Conservation (phyloP, 1,284 basidiomycete species). For the Moesziomyces aphidis region DNA sequence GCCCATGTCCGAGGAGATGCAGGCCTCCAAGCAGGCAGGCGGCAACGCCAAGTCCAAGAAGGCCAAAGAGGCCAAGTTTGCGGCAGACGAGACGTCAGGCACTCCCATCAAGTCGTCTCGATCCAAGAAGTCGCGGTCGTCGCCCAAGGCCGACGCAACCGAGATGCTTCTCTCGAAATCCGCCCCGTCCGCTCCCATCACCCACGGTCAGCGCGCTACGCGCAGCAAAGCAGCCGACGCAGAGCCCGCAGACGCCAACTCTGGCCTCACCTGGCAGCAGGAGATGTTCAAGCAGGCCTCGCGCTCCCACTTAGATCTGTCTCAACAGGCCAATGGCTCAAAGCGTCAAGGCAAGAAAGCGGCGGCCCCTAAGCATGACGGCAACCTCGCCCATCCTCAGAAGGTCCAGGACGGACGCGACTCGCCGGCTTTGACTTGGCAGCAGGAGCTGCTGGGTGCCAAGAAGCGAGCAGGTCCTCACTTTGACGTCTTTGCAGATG, state of each 20-base stretch:
- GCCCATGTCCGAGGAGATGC: constrained; percentile 40
- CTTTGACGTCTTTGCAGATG: constrained; percentile 59
- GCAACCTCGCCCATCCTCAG: constrained; percentile 43
- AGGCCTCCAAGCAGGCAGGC: constrained; percentile 28
- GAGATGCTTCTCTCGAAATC: constrained; percentile 49
- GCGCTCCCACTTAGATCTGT: constrained; percentile 23
- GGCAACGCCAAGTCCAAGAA: constrained; percentile 31
- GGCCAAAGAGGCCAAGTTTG: constrained; percentile 38
- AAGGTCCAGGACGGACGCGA: constrained; percentile 40
- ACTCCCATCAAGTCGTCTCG: constrained; percentile 34
- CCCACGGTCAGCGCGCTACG: constrained; percentile 14
- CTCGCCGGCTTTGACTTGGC: constrained; percentile 55
- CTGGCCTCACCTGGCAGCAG: constrained; percentile 56
- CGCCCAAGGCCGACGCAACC: constrained; percentile 32
- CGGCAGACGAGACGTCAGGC: constrained; percentile 20
- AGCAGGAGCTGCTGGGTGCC: constrained; percentile 52
- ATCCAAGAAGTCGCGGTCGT: constrained; percentile 35
- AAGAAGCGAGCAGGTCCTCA: constrained; percentile 52
- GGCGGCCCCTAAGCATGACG: constrained; percentile 37
- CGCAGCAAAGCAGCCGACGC: constrained; percentile 15
- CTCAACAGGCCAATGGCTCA: constrained; percentile 22
- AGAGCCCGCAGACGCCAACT: constrained; percentile 11
- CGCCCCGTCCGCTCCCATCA: constrained; percentile 30
- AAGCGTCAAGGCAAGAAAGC: constrained; percentile 25
- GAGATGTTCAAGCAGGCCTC: constrained; percentile 43